Conservation (phyloP, 78 protist genomes). For the slime mould (Dictyostelium discoideum) region DNA sequence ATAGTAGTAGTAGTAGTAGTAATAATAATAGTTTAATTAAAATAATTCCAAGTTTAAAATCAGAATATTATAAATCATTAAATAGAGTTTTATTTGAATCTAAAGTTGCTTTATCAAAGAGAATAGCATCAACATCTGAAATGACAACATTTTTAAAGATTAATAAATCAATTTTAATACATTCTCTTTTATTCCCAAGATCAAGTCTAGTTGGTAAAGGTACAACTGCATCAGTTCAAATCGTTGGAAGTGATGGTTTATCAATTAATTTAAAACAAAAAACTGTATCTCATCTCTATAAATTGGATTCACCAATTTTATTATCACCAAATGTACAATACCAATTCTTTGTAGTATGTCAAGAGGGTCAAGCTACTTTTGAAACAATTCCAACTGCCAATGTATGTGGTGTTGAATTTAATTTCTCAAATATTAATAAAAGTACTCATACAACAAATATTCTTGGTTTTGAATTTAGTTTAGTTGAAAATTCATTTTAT, state of each 20-base stretch:
- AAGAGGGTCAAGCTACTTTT: background rate
- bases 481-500: background rate
- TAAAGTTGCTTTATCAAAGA: background rate
- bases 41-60: background rate
- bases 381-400: background rate
- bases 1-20: background rate
- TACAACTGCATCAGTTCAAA: background rate
- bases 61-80: background rate
- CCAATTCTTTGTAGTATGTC: background rate
- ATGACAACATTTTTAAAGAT: constrained; percentile 19
- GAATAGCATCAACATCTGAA: background rate
- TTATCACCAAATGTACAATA: background rate
- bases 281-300: background rate
- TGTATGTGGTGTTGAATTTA: constrained; percentile 21
- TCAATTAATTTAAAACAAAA: background rate
- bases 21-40: background rate
- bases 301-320: background rate
- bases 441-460: background rate
- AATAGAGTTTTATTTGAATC: background rate
- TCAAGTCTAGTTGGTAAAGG: background rate
- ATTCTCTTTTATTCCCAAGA: background rate
- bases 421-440: constrained; percentile 12
- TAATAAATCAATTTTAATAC: background rate
- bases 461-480: constrained; percentile 20
- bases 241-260: background rate